These are phyloP conservation scores for Basipetospora chlamydospora DNA, from an alignment of 2,329 filamentous ascomycete species.

Conservation along the genomic window DNA sequence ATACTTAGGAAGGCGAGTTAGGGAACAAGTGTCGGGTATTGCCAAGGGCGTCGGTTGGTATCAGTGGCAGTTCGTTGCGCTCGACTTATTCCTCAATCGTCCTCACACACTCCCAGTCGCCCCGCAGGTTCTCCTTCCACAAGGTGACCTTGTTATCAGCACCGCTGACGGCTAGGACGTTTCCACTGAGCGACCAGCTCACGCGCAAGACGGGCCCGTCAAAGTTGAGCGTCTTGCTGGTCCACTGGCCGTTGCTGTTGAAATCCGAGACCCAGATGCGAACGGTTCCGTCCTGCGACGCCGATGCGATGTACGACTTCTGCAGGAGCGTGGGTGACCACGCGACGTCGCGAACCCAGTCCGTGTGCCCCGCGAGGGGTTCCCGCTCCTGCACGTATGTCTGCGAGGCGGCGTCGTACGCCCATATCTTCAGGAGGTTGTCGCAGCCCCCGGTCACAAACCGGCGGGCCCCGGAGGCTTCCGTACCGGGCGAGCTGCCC, in stretches of 20 bases:
- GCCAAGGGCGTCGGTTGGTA: too few relatives aligned
- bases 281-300: slow-evolving; percentile 92
- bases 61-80: too few relatives aligned
- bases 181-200: slow-evolving; percentile 94
- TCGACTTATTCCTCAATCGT: slow-evolving; percentile 86
- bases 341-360: slow-evolving; percentile 96
- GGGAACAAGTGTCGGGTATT: too few relatives aligned
- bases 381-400: slow-evolving; percentile 47
- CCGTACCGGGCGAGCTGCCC: slow-evolving; percentile 49
- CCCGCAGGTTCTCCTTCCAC: slow-evolving; percentile 96
- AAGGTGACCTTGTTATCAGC: slow-evolving; percentile 93
- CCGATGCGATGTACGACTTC: slow-evolving; percentile 92
- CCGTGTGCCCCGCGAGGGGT: slow-evolving; percentile 65
- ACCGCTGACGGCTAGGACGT: slow-evolving; percentile 84
- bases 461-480: slow-evolving; percentile 51
- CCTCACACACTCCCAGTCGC: slow-evolving; percentile 95
- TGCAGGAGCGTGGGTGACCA: slow-evolving; percentile 93
- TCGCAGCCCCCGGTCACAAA: slow-evolving; percentile 95
- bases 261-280: slow-evolving; percentile 82
- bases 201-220: slow-evolving; percentile 89
- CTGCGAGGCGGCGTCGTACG: slow-evolving; percentile 51
- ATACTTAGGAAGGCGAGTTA: too few relatives aligned
- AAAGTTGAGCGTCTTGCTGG: slow-evolving; percentile 71
- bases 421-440: slow-evolving; percentile 88
- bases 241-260: slow-evolving; percentile 58